phyloP scores from a whole-genome alignment of 257 asterid species.

The Lithospermum erythrorhizon region DNA sequence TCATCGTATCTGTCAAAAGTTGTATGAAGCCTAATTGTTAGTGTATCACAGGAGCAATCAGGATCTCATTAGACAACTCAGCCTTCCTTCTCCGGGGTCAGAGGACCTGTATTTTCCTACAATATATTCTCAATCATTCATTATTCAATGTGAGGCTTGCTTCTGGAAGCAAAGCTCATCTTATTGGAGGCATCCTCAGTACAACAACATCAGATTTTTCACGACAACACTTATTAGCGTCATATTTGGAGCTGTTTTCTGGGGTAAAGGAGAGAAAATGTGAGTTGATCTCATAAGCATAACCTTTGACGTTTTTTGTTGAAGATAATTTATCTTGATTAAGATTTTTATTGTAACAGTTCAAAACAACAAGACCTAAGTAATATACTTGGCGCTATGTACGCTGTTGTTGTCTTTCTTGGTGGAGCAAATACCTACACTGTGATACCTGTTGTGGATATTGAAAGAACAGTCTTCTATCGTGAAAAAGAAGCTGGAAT shows the following conservation, averaged over 20 bases:
- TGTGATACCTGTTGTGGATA: conserved; percentile 64
- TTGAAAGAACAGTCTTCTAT: conserved; percentile 74
- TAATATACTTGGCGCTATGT: conserved; percentile 70
- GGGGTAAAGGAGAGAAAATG: conserved; percentile 57
- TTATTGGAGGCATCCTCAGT: conserved; percentile 69
- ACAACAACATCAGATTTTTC: conserved; percentile 54
- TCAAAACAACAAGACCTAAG: conserved; percentile 56
- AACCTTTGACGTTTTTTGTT: not conserved
- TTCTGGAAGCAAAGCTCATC: conserved; percentile 69
- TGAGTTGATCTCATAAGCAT: conserved; percentile 19
- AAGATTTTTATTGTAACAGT: conserved; percentile 22
- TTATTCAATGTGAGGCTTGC: conserved; percentile 62
- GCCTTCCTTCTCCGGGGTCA: conserved; percentile 59
- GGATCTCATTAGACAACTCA: conserved; percentile 53
- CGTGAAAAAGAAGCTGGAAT: conserved; percentile 84
- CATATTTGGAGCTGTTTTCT: conserved; percentile 63
- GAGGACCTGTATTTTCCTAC: conserved; percentile 45
- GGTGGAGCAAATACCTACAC: conserved; percentile 72
- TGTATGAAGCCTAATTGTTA: not conserved
- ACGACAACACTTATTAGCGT: conserved; percentile 51
- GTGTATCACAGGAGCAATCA: conserved; percentile 47
- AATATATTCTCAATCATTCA: conserved; percentile 46
- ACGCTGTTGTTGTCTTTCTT: conserved; percentile 68
- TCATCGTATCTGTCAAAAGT: not conserved
- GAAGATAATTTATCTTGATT: not conserved